Percentiles rank a stretch among this genome's conserved stretches.
Conservation (phyloP, 2,329 filamentous ascomycete genomes). For the Penicillium sp. region DNA sequence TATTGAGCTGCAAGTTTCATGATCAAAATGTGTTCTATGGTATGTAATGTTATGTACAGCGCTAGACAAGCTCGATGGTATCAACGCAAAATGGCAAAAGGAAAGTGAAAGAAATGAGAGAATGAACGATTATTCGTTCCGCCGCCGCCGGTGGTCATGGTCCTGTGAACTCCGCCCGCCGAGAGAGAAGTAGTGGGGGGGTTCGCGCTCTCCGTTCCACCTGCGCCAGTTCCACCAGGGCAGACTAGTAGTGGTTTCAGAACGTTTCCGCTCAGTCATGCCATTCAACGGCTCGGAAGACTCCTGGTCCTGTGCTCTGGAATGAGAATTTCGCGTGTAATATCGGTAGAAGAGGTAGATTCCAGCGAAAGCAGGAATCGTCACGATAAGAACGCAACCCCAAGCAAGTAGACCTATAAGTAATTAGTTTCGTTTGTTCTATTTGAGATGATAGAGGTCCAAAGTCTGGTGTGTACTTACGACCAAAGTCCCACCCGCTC, state of each 20-base stretch:
- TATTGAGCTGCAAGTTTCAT: not conserved
- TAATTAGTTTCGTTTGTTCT: not conserved
- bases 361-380: slow-evolving; percentile 10
- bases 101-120: slow-evolving; percentile 3
- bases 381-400: slow-evolving; percentile 6
- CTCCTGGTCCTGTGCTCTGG: slow-evolving; percentile 9
- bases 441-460: not conserved
- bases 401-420: slow-evolving; percentile 13
- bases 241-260: slow-evolving; percentile 7
- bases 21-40: not conserved
- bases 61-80: not conserved
- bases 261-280: slow-evolving; percentile 20
- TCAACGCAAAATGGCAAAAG: slow-evolving; percentile 6
- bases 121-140: slow-evolving; percentile 10
- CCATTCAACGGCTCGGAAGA: slow-evolving; percentile 21
- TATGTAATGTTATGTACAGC: not conserved
- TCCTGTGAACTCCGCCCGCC: slow-evolving; percentile 19
- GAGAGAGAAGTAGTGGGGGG: slow-evolving; percentile 29
- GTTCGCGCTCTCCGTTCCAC: slow-evolving; percentile 23
- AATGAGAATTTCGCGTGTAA: slow-evolving; percentile 12
- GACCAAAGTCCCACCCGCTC: slow-evolving; percentile 2
- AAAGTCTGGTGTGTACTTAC: slow-evolving; percentile 8
- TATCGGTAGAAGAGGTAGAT: slow-evolving; percentile 13
- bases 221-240: slow-evolving; percentile 37
- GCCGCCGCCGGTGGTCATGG: slow-evolving; percentile 8